These are phyloP conservation scores for Colletotrichum sp. DNA, from an alignment of 2,329 filamentous ascomycete species.

Conservation along the genomic window DNA sequence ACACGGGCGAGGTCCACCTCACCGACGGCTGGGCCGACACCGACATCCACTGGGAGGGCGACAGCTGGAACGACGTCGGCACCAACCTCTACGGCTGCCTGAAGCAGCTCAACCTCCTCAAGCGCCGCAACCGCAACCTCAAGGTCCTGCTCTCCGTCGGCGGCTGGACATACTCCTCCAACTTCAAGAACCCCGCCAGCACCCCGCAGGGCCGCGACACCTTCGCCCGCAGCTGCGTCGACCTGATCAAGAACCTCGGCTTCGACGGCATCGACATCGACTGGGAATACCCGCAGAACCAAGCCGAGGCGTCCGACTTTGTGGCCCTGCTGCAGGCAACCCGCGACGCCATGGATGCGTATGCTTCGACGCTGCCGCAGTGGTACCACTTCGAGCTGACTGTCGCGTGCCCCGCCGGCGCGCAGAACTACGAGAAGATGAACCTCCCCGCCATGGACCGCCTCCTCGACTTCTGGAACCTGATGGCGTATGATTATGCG, in stretches of 20 bases:
- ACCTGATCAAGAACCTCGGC: constrained; percentile 79
- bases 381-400: constrained; percentile 67
- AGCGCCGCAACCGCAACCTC: constrained; percentile 79
- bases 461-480: constrained; percentile 76
- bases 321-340: constrained; percentile 64
- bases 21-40: constrained; percentile 70
- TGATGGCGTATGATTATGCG: constrained; percentile 90
- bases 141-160: constrained; percentile 88
- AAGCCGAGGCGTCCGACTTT: constrained; percentile 60
- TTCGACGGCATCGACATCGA: constrained; percentile 74
- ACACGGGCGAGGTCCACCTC: constrained; percentile 77
- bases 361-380: constrained; percentile 48
- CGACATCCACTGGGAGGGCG: constrained; percentile 76
- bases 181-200: constrained; percentile 79
- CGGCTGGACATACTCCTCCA: constrained; percentile 89
- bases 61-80: constrained; percentile 73
- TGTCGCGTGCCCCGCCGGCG: constrained; percentile 67
- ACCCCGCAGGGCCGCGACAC: constrained; percentile 69
- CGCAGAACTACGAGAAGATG: constrained; percentile 66
- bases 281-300: constrained; percentile 69
- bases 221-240: constrained; percentile 78
- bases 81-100: constrained; percentile 87
- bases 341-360: constrained; percentile 63
- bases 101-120: constrained; percentile 87
- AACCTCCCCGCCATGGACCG: constrained; percentile 69